These are phyloP conservation scores for Thelonectria discophora DNA, from an alignment of 2,329 filamentous ascomycete genomes.

Conservation along the genomic window DNA sequence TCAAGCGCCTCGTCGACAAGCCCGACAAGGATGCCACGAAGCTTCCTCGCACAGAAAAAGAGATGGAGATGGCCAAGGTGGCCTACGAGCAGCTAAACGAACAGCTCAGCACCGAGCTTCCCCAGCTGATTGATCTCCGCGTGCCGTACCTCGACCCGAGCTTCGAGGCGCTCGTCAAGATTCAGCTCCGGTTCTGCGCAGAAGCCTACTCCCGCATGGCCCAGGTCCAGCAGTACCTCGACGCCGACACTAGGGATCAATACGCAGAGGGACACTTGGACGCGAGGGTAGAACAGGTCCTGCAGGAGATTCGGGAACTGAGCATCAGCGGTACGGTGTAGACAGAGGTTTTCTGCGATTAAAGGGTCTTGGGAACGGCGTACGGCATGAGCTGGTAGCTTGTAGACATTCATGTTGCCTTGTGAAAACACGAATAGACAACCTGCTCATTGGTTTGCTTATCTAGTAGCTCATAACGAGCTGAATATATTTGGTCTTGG, in stretches of 20 bases:
- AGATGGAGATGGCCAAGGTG: conserved; percentile 90
- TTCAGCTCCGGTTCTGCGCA: conserved; percentile 95
- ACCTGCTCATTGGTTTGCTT: conserved; percentile 10
- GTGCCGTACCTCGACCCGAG: conserved; percentile 97
- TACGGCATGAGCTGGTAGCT: conserved; percentile 37
- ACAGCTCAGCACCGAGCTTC: conserved; percentile 90
- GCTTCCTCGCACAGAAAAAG: conserved; percentile 93
- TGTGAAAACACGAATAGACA: conserved; percentile 42
- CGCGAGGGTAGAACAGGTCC: conserved; percentile 88
- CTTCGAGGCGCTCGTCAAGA: conserved; percentile 98
- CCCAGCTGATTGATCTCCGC: conserved; percentile 94
- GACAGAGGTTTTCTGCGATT: conserved; percentile 12
- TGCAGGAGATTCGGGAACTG: conserved; percentile 96
- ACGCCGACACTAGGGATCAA: conserved; percentile 93
- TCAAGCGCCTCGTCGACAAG: conserved; percentile 97
- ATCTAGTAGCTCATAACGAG: conserved; percentile 4
- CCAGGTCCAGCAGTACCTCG: conserved; percentile 97
- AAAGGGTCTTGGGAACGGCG: conserved; percentile 38
- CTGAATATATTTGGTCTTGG: neutral
- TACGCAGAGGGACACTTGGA: conserved; percentile 95
- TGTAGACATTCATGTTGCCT: conserved; percentile 40
- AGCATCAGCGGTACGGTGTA: conserved; percentile 83
- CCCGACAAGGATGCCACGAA: conserved; percentile 98
- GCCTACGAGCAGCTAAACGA: conserved; percentile 98
- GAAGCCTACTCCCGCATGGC: conserved; percentile 98